These are phyloP conservation scores for Casuarina glauca DNA, from an alignment of 306 rosid species.

Conservation along the genomic window DNA sequence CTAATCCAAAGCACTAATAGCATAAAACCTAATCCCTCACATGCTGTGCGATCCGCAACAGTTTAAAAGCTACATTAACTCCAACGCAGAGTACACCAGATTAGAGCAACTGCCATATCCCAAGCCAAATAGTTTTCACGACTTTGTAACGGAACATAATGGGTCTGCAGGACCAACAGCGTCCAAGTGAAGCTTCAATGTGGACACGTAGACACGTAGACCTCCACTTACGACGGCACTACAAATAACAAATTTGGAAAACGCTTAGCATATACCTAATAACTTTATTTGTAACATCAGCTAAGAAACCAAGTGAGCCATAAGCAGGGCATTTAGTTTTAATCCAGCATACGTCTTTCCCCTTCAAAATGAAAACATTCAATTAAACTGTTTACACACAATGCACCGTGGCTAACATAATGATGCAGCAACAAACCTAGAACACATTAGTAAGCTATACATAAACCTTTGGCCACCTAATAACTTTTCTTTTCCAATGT, in stretches of 20 bases:
- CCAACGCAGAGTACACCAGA: slow-evolving; percentile 7
- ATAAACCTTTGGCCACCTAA: too few relatives aligned
- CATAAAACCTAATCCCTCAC: slow-evolving; percentile 3
- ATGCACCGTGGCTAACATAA: neutral
- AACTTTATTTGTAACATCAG: neutral
- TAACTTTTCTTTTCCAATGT: too few relatives aligned
- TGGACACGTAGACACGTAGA: neutral
- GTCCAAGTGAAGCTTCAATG: slow-evolving; percentile 6
- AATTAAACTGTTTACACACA: neutral
- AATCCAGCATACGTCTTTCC: neutral
- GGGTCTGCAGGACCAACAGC: neutral
- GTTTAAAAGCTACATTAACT: slow-evolving; percentile 19
- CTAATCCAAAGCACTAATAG: slow-evolving; percentile 11
- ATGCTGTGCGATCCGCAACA: neutral
- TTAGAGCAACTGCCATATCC: slow-evolving; percentile 16
- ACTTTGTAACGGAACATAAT: neutral
- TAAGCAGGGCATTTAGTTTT: neutral
- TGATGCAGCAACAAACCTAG: too few relatives aligned
- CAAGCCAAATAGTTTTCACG: slow-evolving; percentile 7
- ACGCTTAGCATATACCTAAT: neutral
- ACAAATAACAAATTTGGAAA: neutral
- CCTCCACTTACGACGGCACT: slow-evolving; percentile 31
- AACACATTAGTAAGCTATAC: too few relatives aligned
- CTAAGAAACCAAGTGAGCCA: neutral
- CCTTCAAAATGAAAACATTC: neutral